Evolutionary conservation across 768 basidiomycete genomes (phyloP), one percentile per base, ranked within the genome.

Genomic region (Auriscalpium orientale): DNA sequence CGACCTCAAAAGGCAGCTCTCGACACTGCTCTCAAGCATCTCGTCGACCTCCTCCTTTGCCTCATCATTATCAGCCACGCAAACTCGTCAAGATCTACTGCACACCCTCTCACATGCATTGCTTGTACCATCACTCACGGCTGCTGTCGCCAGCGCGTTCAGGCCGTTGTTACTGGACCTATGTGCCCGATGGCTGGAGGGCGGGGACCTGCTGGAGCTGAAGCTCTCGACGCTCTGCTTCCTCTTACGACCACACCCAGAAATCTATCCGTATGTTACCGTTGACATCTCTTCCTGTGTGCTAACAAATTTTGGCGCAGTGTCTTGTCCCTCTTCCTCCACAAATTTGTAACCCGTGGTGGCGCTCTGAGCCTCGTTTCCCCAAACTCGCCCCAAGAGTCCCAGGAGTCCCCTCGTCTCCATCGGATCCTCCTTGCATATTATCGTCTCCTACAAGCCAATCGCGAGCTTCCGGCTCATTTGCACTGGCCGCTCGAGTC

Each of bases 81-180:
- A 16, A 20, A 28, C 43, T 33, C 12, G 22, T 21, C 40, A 21
- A 44, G 53, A 62, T 33, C 15, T 61, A 7, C 69, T 62, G 35
- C 44, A 49, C 35, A 74, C 71, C 0, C 71, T 94, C 38, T 87
- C 91, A 6, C 66, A 71, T 34, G 70, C 89, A 8, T 75, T 93
- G 13, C 72, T 80, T 0, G 66, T 74, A 16, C 85, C 89, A 9
- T 76, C 81, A 11, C 76, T 86, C 45, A 91, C 91, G 0, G 64
- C 78, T 34, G 64, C 73, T 12, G 75, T 98, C 57, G 81, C 87
- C 18, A 74, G 72, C 7, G 59, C 79, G 11, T 98, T 89, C 71
- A 74, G 87, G 58, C 94, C 95, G 4, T 70, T 98, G 52, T 68
- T 92, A 40, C 63, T 87, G 28, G 89, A 95, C 68, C 71, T 98